Conservation (phyloP, 768 basidiomycete genomes). For the Termitomyces sp. region DNA sequence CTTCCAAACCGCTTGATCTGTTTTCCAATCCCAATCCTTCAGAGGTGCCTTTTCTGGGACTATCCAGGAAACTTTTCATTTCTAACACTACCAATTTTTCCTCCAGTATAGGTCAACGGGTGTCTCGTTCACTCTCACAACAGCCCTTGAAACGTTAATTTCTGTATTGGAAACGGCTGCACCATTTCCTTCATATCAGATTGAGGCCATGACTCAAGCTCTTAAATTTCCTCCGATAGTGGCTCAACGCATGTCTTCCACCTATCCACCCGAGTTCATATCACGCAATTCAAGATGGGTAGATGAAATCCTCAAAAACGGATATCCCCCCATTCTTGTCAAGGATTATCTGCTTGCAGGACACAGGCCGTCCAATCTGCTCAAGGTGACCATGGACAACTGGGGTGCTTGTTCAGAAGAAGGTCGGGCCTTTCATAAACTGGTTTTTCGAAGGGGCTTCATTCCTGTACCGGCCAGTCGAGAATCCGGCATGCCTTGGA, state of each 20-base stretch:
- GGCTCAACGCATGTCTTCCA: slow-evolving; percentile 8
- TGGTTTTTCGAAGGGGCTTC: slow-evolving; percentile 41
- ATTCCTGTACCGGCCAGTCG: slow-evolving; percentile 17
- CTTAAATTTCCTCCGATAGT: slow-evolving; percentile 10
- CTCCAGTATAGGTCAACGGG: background rate
- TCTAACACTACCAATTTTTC: background rate
- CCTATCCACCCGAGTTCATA: slow-evolving; percentile 5
- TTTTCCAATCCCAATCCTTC: background rate
- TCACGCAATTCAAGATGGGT: slow-evolving; percentile 33
- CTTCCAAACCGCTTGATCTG: slow-evolving; percentile 1
- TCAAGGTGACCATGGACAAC: slow-evolving; percentile 15
- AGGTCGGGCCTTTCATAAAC: slow-evolving; percentile 32
- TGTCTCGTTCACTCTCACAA: slow-evolving; percentile 1
- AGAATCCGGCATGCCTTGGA: background rate
- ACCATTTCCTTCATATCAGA: slow-evolving; percentile 8
- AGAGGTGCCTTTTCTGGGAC: background rate
- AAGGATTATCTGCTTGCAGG: slow-evolving; percentile 19
- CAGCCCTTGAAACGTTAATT: slow-evolving; percentile 11
- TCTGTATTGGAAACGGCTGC: slow-evolving; percentile 12
- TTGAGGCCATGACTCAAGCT: background rate
- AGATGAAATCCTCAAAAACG: slow-evolving; percentile 18
- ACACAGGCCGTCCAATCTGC: slow-evolving; percentile 3
- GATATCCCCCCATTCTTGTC: slow-evolving; percentile 27
- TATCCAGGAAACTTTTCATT: background rate
- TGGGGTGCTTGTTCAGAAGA: slow-evolving; percentile 22